Evolutionary conservation across 2,329 filamentous ascomycete species (phyloP), one percentile per base, ranked within the genome.

Genomic region (Xylaria sp.): DNA sequence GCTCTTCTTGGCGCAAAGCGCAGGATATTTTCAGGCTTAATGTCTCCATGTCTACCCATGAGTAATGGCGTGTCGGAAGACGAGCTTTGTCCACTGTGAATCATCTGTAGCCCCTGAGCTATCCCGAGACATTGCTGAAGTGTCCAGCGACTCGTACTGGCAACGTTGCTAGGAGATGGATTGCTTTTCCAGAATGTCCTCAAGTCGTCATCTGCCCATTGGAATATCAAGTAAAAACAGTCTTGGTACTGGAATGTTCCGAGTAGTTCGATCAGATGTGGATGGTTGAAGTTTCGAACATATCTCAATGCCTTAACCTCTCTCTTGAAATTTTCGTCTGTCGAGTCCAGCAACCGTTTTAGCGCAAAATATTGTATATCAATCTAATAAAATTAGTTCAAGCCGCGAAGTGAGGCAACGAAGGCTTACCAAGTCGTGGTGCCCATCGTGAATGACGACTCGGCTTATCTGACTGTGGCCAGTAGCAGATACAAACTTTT

Each of bases 41-140:
- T 40, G 23, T 52, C 48, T 10, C 48, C 48, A 52, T 52, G 48
- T n/a, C 48, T 52, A 29, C 48, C 48, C 15, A 7, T 52, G 5
- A 52, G 33, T 17, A 4, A 17, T 3, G 23, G 6, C 21, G 13
- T 9, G 10, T 11, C 31, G 2, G 11, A 13, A 25, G 6, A 17
- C 4, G 48, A 19, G 21, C 33, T 27, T 2, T 38, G 31, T 7
- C 33, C 35, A 2, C 25, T 11, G 23, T 52, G 48, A 2, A 52
- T 27, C 8, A 40, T 2, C 9, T 23, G 31, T 29, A 52, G 48
- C 10, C 48, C 48, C 11, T 40, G 23, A 25, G 48, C 31, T 15
- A 52, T 40, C 21, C 33, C 48, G 13, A 52, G 21, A 15, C 48
- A 52, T 29, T 52, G 48, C 10, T 52, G 25, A n/a, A 52, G 35